Conservation (phyloP, 129 eudicot species). For the Helianthus annuus region HanXRQr2.0-SUNRISE NC_035446.2:158204691-158205190, state of each 20-base stretch:
- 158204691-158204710: no score
- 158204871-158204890: slow-evolving; percentile 12
- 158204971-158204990: slow-evolving; percentile 41
- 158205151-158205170: not conserved
- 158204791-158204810: no score
- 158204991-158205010: slow-evolving; percentile 32
- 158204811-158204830: not conserved
- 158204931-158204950: slow-evolving; percentile 25
- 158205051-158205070: not conserved
- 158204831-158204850: not conserved
- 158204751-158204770: no score
- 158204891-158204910: slow-evolving; percentile 2
- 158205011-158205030: slow-evolving; percentile 24
- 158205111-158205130: not conserved
- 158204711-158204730: no score
- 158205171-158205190: slow-evolving; percentile 17
- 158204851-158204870: slow-evolving; percentile 3
- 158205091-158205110: not conserved
- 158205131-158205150: not conserved
- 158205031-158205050: slow-evolving; percentile 21
- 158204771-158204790: no score
- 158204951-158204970: slow-evolving; percentile 34
- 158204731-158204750: no score
- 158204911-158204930: slow-evolving; percentile 13
- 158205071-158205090: slow-evolving; percentile 1